Base-by-base conservation (phyloP, 805 yeast species). In the Barnettozyma sp. region DNA sequence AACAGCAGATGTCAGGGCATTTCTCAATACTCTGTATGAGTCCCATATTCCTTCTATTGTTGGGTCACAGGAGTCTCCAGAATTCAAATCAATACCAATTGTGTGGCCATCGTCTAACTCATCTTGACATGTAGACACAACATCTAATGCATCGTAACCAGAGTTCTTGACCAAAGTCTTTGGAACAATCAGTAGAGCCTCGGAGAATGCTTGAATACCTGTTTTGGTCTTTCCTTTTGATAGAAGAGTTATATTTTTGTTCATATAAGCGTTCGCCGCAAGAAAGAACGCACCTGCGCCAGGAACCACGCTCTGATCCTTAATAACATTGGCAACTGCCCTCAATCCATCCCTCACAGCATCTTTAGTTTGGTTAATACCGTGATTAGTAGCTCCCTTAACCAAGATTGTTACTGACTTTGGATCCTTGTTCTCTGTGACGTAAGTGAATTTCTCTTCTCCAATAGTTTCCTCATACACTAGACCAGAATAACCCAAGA, bases 221-320 rank as follows among this genome's bases (percentile, higher is more conserved):
- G 92, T 77, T 61, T 87, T 83, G 43, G 77, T 73, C 60, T 84
- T 82, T 40, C 98, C 97, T 59, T 81, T 84, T 34, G 76, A 73
- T 30, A 75, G 56, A 45, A 72, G 72, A 34, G 75, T 67, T 48
- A 70, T 62, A 39, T 70, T 68, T 41, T 63, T 64, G 38, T 66
- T 62, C 45, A 87, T 66, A 53, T 83, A 73, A 50, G 77, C 71
- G 35, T 86, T 73, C 40, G 90, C 85, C 36, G 94, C 79, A 54
- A 92, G 68, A 65, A 79, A 94, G 61, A 82, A 92, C 2, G 97
- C 92, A 39, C 99, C 99, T 1, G 92, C 99, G 43, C 99, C 99
- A 6, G 98, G 96, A 30, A 92, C 79, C 26, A 92, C 78, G 27
- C 81, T 63, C 49, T 77, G 73, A 59, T 92, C 99, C 53, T 78